Base-by-base conservation (phyloP, 2,329 filamentous ascomycete species). In the Colletotrichum spinosum region DNA sequence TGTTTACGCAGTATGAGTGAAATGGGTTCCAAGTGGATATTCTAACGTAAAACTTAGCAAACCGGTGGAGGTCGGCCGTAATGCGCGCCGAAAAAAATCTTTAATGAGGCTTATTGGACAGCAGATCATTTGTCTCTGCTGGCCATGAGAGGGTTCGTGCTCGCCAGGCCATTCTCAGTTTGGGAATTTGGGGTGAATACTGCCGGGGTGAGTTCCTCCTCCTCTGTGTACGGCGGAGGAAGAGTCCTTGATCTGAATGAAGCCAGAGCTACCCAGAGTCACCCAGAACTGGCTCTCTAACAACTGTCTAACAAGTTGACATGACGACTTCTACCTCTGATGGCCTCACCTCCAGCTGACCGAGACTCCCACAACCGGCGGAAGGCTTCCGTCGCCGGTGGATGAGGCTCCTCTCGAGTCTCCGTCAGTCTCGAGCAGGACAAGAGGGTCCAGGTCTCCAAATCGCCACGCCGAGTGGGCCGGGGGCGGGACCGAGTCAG, bases 11-110 rank as follows among this genome's bases (percentile, higher is more conserved):
- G 42, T 42, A 49, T 56, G 61, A 52, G 51, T 61, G 56, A 53
- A 57, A 49, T 13, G 4, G 8, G 42, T 53, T 46, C 56, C 57
- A 38, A 55, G 62, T 65, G 62, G 58, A 53, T 33, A 52, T 53
- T 44, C 62, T 65, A 50, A 54, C 62, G 62, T 65, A 65, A 65
- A 55, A 42, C 48, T 65, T 65, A 62, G 62, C 58, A 46, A 65
- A 65, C 52, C 6, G 44, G 62, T 65, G 62, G 62, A 56, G 39
- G 17, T 62, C 46, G 15, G 33, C 39, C 25, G 57, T 13, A 42
- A 51, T 55, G 56, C 50, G 39, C 51, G 46, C 51, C 50, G 55
- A 46, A 62, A 65, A 61, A 65, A 17, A 17, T 17, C 8, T 62
- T 65, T 62, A 45, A 65, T 33, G 48, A 65, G 62, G 52, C 58